These are phyloP conservation scores for Volvox carteri DNA, from an alignment of 163 green algal species.

Conservation along the genomic window DNA sequence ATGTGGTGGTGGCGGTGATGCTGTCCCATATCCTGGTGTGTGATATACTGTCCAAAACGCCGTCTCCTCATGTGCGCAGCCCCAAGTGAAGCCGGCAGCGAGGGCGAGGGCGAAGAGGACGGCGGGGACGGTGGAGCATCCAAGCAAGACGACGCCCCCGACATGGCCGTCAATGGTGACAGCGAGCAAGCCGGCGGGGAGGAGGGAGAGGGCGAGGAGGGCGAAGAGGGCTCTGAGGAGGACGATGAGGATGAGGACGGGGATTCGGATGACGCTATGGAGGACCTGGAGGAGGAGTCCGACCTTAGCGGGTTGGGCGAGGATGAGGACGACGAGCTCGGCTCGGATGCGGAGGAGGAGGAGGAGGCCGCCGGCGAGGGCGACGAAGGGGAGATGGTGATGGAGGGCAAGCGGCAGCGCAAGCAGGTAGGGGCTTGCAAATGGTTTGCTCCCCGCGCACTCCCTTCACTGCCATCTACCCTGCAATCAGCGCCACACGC, in stretches of 20 bases:
- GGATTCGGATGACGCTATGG: slow-evolving; percentile 26
- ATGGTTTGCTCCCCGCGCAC: no score
- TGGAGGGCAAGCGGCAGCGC: slow-evolving; percentile 33
- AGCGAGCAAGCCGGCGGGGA: neutral
- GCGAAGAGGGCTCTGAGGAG: neutral
- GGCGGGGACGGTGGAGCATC: neutral
- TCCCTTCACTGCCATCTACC: no score
- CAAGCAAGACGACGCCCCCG: neutral
- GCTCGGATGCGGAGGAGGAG: neutral
- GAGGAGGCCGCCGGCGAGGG: neutral
- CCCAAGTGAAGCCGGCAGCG: neutral
- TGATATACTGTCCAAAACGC: no score
- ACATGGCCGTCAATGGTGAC: neutral
- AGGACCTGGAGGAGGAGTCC: slow-evolving; percentile 36
- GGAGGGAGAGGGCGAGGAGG: neutral
- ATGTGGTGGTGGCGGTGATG: no score
- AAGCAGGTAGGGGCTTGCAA: neutral
- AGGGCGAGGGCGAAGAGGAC: neutral
- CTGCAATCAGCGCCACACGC: no score
- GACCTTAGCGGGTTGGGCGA: slow-evolving; percentile 15
- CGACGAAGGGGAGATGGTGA: neutral
- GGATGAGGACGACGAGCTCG: slow-evolving; percentile 13
- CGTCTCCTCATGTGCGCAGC: no score
- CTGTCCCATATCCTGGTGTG: no score
- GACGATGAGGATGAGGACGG: slow-evolving; percentile 25